Evolutionary conservation across 805 yeast genomes (phyloP).

Genomic region (Blastobotrys chiropterorum): DNA sequence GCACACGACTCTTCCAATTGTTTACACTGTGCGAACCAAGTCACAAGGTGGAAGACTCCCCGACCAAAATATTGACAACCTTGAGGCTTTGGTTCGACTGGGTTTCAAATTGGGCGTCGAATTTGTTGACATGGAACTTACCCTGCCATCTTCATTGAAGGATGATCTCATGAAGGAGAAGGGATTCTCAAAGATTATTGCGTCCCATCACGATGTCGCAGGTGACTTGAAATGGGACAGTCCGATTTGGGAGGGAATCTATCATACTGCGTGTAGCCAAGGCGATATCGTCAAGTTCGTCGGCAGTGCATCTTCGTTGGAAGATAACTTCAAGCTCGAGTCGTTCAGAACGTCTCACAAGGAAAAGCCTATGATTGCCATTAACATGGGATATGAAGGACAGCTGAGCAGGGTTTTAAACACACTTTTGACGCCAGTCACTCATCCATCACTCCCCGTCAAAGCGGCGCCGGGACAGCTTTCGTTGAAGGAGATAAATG

Average conservation of each 20-base stretch:
- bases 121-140: conserved; percentile 72
- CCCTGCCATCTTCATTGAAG: conserved; percentile 52
- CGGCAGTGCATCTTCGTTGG: conserved; percentile 58
- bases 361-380: conserved; percentile 65
- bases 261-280: conserved; percentile 55
- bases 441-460: conserved; percentile 59
- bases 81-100: conserved; percentile 46
- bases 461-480: conserved; percentile 81
- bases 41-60: conserved; percentile 82
- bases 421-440: conserved; percentile 73
- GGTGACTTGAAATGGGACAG: conserved; percentile 60
- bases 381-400: conserved; percentile 74
- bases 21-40: conserved; percentile 71
- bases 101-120: conserved; percentile 78
- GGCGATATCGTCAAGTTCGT: conserved; percentile 79
- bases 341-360: conserved; percentile 54
- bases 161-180: conserved; percentile 46
- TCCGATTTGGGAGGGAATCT: conserved; percentile 69
- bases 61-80: conserved; percentile 43
- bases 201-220: conserved; percentile 71
- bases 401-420: conserved; percentile 76
- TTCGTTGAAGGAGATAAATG: conserved; percentile 58
- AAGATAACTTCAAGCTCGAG: conserved; percentile 69
- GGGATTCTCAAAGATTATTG: conserved; percentile 65
- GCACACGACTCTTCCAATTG: conserved; percentile 61